Conservation (phyloP, 495 filamentous ascomycete species). For the Massariosphaeria phaeospora region DNA sequence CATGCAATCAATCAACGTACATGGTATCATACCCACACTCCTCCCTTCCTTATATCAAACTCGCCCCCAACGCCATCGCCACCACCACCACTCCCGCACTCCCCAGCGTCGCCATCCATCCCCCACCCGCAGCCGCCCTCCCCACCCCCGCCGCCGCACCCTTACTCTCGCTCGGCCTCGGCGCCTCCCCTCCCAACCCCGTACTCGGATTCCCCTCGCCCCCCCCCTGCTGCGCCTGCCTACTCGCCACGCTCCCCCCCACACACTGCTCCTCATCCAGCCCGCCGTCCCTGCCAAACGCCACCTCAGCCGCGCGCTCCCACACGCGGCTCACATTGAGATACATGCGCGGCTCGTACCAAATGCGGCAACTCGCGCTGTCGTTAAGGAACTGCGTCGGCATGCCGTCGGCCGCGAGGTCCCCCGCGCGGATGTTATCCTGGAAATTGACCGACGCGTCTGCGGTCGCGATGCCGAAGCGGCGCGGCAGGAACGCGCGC, state of each 20-base stretch:
- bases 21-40: no score
- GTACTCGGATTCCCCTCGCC: conserved; percentile 13
- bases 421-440: conserved; percentile 32
- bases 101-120: conserved; percentile 12
- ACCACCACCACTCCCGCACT: conserved; percentile 7
- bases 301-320: conserved; percentile 15
- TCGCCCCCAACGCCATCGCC: conserved; percentile 19
- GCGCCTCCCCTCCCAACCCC: background rate
- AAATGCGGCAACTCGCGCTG: conserved; percentile 28
- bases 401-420: conserved; percentile 10
- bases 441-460: conserved; percentile 30
- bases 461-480: conserved; percentile 16
- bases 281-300: conserved; percentile 23
- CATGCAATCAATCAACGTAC: no score
- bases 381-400: conserved; percentile 34
- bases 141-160: conserved; percentile 10
- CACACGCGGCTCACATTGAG: conserved; percentile 26
- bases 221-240: conserved; percentile 15
- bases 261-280: conserved; percentile 25
- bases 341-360: conserved; percentile 15
- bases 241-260: conserved; percentile 9
- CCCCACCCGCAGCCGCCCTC: background rate
- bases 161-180: conserved; percentile 4
- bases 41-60: conserved; percentile 1
- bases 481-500: conserved; percentile 9